These are phyloP conservation scores for Lepiota brunneoincarnata DNA, from an alignment of 768 basidiomycete species.

Conservation along the genomic window DNA sequence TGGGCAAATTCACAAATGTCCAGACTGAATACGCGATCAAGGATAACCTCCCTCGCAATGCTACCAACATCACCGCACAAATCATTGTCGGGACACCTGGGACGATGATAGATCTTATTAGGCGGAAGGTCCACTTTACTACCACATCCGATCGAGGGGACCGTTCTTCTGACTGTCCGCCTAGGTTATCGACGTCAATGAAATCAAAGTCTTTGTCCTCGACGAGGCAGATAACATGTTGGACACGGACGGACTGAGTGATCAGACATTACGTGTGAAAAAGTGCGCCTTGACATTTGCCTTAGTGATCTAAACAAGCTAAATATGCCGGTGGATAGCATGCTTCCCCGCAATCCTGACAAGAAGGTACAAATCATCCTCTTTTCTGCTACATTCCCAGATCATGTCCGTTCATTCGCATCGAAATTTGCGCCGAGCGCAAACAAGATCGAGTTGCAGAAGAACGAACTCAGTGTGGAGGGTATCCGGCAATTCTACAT, in stretches of 20 bases:
- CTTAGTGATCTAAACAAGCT: not conserved
- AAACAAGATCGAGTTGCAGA: constrained; percentile 95
- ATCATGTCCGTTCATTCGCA: constrained; percentile 92
- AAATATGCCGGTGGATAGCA: constrained; percentile 31
- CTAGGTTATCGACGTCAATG: constrained; percentile 68
- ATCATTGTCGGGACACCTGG: constrained; percentile 96
- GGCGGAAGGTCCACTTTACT: constrained; percentile 50
- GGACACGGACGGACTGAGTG: constrained; percentile 89
- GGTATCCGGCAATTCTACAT: constrained; percentile 96
- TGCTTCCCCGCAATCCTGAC: constrained; percentile 44
- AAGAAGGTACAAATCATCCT: constrained; percentile 79
- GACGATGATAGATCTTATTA: constrained; percentile 87
- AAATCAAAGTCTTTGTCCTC: constrained; percentile 90
- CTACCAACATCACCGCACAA: constrained; percentile 75
- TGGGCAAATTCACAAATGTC: no score
- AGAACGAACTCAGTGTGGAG: constrained; percentile 90
- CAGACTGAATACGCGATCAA: constrained; percentile 97
- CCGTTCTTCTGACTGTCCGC: not conserved
- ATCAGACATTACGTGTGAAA: no score
- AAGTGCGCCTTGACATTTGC: no score
- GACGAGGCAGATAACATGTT: constrained; percentile 99
- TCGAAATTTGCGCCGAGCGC: no score
- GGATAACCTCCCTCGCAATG: constrained; percentile 70
- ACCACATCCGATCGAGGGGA: no score
- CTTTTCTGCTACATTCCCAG: constrained; percentile 98